Percentiles rank a stretch among this genome's conserved stretches.
Conservation (phyloP, 148 eudicot species). For the Fallopia convolvulus region DNA sequence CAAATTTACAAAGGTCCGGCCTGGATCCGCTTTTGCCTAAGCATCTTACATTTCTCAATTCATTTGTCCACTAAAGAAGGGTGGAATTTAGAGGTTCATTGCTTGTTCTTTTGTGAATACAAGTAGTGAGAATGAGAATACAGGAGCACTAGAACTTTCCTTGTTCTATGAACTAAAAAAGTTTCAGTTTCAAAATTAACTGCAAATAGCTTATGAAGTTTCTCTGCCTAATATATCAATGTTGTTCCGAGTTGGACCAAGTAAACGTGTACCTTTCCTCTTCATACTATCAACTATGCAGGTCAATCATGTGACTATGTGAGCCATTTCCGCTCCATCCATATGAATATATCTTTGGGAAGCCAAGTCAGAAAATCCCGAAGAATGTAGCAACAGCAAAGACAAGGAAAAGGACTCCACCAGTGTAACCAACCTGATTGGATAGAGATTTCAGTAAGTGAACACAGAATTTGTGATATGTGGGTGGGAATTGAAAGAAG, state of each 20-base stretch:
- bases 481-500: neutral
- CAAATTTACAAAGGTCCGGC: too few species aligned
- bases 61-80: too few species aligned
- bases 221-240: neutral
- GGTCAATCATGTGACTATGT: neutral
- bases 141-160: neutral
- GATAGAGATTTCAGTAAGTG: neutral
- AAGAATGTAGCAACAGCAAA: constrained; percentile 88
- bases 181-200: neutral
- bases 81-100: too few species aligned
- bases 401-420: constrained; percentile 68
- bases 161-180: neutral
- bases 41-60: too few species aligned
- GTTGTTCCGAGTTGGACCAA: neutral
- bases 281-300: neutral
- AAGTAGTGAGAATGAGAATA: neutral
- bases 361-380: constrained; percentile 54
- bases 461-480: neutral
- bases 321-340: neutral
- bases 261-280: neutral
- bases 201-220: neutral
- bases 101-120: neutral
- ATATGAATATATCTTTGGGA: neutral
- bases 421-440: constrained; percentile 80
- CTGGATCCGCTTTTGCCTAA: too few species aligned